Percentiles rank a stretch among this genome's conserved stretches.
Conservation (phyloP, 805 yeast genomes). For the Saturnispora sekii region DNA sequence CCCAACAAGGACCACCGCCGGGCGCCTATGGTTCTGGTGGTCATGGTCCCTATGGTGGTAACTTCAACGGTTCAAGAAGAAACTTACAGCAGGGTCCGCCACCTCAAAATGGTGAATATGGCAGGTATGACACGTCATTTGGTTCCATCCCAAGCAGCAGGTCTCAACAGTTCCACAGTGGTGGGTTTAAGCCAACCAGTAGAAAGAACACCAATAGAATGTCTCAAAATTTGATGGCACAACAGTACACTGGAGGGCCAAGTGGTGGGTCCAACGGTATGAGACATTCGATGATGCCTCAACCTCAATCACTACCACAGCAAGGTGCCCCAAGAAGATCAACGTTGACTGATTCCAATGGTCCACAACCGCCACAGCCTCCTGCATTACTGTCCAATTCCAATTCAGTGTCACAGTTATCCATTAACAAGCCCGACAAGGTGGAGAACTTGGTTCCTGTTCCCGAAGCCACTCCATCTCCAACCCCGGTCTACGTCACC, state of each 20-base stretch:
- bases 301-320: not conserved
- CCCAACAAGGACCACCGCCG: not conserved
- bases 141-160: constrained; percentile 7
- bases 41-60: constrained; percentile 1
- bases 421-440: not conserved
- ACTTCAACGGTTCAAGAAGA: constrained; percentile 4
- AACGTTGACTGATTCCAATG: too few relatives aligned
- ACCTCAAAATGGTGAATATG: not conserved
- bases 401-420: too few relatives aligned
- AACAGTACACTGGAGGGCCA: constrained; percentile 14
- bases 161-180: not conserved
- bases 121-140: constrained; percentile 10
- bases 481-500: constrained; percentile 46
- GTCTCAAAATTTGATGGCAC: constrained; percentile 27
- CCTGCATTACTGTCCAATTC: not conserved
- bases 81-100: not conserved
- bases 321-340: too few relatives aligned
- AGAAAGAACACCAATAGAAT: constrained; percentile 33
- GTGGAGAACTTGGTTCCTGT: constrained; percentile 15
- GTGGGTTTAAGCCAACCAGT: constrained; percentile 32
- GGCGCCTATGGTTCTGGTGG: constrained; percentile 1
- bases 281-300: constrained; percentile 26
- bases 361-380: not conserved
- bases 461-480: constrained; percentile 26
- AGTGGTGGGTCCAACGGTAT: constrained; percentile 21